Conservation (phyloP, 805 yeast species). For the Candida krabiensis region DNA sequence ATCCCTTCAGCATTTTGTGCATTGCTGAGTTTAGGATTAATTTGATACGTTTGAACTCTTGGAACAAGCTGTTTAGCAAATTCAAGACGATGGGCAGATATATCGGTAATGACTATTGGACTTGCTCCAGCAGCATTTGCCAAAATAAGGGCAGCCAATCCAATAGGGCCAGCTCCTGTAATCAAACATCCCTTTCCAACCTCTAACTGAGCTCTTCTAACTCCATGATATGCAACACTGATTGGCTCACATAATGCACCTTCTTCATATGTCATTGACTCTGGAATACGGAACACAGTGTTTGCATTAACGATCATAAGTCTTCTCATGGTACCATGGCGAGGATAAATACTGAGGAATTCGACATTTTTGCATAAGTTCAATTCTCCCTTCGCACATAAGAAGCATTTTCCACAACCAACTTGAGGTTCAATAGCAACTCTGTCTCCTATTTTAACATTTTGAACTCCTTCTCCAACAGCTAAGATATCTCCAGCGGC, state of each 20-base stretch:
- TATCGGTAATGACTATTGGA: slow-evolving; percentile 52
- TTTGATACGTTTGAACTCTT: slow-evolving; percentile 43
- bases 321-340: slow-evolving; percentile 41
- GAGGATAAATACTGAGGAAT: slow-evolving; percentile 39
- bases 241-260: slow-evolving; percentile 60
- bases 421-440: slow-evolving; percentile 57
- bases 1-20: slow-evolving; percentile 41
- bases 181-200: slow-evolving; percentile 50
- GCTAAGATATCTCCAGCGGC: slow-evolving; percentile 45
- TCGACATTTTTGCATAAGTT: slow-evolving; percentile 40
- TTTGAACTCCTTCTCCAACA: slow-evolving; percentile 48
- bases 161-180: slow-evolving; percentile 64
- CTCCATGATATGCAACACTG: slow-evolving; percentile 53
- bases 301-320: slow-evolving; percentile 33
- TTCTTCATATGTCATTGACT: slow-evolving; percentile 45
- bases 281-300: slow-evolving; percentile 39
- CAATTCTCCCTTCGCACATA: slow-evolving; percentile 41
- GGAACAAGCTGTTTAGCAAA: slow-evolving; percentile 50
- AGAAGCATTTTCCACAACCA: slow-evolving; percentile 45
- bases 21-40: slow-evolving; percentile 32
- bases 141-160: slow-evolving; percentile 45
- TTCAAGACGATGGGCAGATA: slow-evolving; percentile 42
- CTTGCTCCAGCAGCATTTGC: slow-evolving; percentile 55
- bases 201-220: slow-evolving; percentile 44
- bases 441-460: slow-evolving; percentile 45